Percentiles rank a stretch among this genome's conserved stretches.
Evolutionary conservation across 768 basidiomycete genomes (phyloP).

Genomic region (Coprinopsis cinerea): DNA sequence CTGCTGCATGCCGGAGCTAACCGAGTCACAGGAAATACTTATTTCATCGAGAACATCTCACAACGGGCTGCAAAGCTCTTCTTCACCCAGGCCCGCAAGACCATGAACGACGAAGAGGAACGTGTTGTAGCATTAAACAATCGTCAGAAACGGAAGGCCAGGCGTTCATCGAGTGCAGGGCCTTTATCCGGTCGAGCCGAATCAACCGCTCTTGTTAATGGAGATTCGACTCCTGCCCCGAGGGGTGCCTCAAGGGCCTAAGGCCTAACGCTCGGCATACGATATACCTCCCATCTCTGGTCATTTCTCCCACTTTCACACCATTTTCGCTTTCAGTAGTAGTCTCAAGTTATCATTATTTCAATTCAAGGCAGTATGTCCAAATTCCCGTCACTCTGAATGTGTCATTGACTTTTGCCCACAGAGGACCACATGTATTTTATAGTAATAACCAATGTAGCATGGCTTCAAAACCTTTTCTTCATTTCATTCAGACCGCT

Average conservation of each 20-base stretch:
- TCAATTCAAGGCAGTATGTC: no score
- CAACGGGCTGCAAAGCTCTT: slow-evolving; percentile 78
- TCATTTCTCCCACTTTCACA: neutral
- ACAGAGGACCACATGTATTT: no score
- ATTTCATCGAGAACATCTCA: slow-evolving; percentile 84
- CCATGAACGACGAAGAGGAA: slow-evolving; percentile 22
- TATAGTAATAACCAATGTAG: no score
- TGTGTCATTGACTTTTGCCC: no score
- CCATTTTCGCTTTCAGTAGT: no score
- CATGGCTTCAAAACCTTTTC: no score
- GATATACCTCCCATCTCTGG: neutral
- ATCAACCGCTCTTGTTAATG: neutral
- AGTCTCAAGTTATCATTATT: no score
- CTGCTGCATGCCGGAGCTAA: neutral
- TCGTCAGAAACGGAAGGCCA: slow-evolving; percentile 15
- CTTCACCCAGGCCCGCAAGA: slow-evolving; percentile 81
- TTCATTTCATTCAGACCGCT: no score
- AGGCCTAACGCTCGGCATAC: no score
- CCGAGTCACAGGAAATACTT: slow-evolving; percentile 66
- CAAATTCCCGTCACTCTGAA: no score
- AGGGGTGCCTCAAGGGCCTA: neutral
- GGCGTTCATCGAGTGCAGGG: slow-evolving; percentile 22
- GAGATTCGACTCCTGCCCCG: neutral
- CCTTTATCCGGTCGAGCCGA: neutral
- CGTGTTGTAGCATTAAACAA: slow-evolving; percentile 17